phyloP scores from a whole-genome alignment of 2,329 filamentous ascomycete species.

The Phialocephala subalpina region DNA sequence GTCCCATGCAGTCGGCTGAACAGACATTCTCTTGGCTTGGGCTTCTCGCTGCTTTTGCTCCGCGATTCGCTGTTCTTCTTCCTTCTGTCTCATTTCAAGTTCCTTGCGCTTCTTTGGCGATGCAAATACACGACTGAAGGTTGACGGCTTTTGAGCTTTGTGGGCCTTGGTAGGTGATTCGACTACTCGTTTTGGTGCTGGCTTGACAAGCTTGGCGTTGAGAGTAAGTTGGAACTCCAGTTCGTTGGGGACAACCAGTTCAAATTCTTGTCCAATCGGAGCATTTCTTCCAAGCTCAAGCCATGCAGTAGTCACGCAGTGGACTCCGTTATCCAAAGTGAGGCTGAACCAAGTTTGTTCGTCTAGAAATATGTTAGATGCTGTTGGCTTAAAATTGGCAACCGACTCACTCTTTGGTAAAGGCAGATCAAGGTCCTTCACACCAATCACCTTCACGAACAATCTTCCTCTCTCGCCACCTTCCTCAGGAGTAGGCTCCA shows the following conservation, averaged over 20 bases:
- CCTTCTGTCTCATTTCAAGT: slow-evolving; percentile 82
- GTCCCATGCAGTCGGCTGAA: slow-evolving; percentile 81
- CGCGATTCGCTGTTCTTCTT: slow-evolving; percentile 79
- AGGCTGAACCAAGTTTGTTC: slow-evolving; percentile 95
- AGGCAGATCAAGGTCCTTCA: slow-evolving; percentile 93
- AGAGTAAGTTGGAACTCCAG: slow-evolving; percentile 98
- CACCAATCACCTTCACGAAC: slow-evolving; percentile 98
- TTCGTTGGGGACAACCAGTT: slow-evolving; percentile 95
- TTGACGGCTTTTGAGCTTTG: slow-evolving; percentile 79
- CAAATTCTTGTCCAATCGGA: slow-evolving; percentile 97
- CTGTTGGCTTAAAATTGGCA: not conserved
- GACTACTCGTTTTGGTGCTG: slow-evolving; percentile 63
- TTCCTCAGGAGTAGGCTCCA: slow-evolving; percentile 71
- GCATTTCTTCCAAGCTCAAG: slow-evolving; percentile 90
- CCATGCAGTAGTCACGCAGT: slow-evolving; percentile 97
- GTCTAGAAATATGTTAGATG: slow-evolving; percentile 57
- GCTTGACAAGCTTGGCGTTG: slow-evolving; percentile 92
- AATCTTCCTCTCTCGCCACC: slow-evolving; percentile 87
- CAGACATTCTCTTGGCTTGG: slow-evolving; percentile 66
- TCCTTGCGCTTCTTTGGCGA: slow-evolving; percentile 98
- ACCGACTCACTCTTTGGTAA: slow-evolving; percentile 81
- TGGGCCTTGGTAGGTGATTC: slow-evolving; percentile 68
- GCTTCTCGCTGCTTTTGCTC: slow-evolving; percentile 69
- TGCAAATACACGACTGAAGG: slow-evolving; percentile 90
- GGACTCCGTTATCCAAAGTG: slow-evolving; percentile 96